Conservation (phyloP, 1,284 basidiomycete species). For the Marasmius oreades region DNA sequence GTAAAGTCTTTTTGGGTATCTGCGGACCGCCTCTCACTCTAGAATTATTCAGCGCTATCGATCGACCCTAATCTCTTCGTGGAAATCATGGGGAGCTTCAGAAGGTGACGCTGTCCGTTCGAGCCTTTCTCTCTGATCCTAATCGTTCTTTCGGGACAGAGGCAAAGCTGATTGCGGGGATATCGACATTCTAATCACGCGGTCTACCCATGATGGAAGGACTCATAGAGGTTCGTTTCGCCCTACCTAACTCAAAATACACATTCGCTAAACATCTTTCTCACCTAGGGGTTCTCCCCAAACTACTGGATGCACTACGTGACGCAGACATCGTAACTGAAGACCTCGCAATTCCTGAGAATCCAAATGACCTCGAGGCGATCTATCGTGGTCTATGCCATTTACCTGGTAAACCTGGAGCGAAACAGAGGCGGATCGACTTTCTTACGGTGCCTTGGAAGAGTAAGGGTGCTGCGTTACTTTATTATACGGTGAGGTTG, state of each 20-base stretch:
- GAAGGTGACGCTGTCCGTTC: slow-evolving; percentile 42
- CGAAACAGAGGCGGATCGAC: slow-evolving; percentile 75
- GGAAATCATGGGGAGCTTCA: slow-evolving; percentile 88
- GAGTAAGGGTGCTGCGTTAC: slow-evolving; percentile 75
- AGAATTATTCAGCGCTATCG: slow-evolving; percentile 41
- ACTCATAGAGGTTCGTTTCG: slow-evolving; percentile 58
- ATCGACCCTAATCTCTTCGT: slow-evolving; percentile 74
- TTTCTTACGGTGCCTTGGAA: slow-evolving; percentile 76
- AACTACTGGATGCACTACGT: slow-evolving; percentile 58
- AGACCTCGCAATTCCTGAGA: slow-evolving; percentile 67
- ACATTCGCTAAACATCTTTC: too few relatives aligned
- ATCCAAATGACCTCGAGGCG: slow-evolving; percentile 61
- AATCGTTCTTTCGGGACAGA: slow-evolving; percentile 33
- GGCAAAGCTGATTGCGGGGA: slow-evolving; percentile 81
- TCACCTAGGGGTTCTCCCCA: slow-evolving; percentile 56
- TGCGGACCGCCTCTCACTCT: neutral
- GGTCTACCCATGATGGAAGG: slow-evolving; percentile 65
- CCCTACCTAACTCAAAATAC: neutral
- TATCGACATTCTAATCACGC: slow-evolving; percentile 86
- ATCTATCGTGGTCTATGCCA: slow-evolving; percentile 80
- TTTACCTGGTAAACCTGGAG: slow-evolving; percentile 32
- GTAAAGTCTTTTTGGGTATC: slow-evolving; percentile 30
- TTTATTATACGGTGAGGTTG: slow-evolving; percentile 80
- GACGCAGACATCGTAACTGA: slow-evolving; percentile 65
- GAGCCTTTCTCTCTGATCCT: neutral